Percentiles rank a stretch among this genome's conserved stretches.
phyloP scores from a whole-genome alignment of 2,329 filamentous ascomycete genomes.

The Cadophora luteo-olivacea region DNA sequence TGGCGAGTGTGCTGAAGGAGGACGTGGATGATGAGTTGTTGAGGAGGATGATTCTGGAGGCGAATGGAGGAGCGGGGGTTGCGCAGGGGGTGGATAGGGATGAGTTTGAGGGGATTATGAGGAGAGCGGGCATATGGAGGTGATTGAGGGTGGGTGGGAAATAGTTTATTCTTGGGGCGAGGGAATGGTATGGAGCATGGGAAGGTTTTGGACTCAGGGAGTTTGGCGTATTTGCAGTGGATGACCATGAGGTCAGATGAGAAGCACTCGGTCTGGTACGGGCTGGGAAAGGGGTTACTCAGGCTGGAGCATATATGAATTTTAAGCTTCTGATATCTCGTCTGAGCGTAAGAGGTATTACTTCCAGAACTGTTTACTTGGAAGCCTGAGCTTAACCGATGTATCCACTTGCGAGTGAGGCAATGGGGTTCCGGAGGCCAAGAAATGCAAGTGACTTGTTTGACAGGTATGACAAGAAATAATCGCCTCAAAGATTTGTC shows the following conservation, averaged over 20 bases:
- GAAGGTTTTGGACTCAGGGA: background rate
- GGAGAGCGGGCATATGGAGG: constrained; percentile 33
- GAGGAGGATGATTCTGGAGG: constrained; percentile 93
- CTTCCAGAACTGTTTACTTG: background rate
- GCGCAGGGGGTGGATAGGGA: constrained; percentile 74
- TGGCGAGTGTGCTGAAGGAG: constrained; percentile 84
- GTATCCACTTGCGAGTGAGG: background rate
- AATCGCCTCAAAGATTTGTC: background rate
- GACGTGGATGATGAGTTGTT: constrained; percentile 83
- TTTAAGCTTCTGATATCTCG: no score
- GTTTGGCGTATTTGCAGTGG: background rate
- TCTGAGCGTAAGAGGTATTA: no score
- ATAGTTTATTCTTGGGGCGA: background rate
- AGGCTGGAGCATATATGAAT: no score
- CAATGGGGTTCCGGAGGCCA: background rate
- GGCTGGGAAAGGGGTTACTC: background rate
- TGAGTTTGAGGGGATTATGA: constrained; percentile 53
- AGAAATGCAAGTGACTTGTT: background rate
- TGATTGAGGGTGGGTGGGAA: background rate
- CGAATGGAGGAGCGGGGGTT: constrained; percentile 80
- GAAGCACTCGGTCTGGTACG: background rate
- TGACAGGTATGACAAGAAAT: background rate
- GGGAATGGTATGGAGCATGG: constrained; percentile 5
- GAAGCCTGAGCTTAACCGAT: background rate
- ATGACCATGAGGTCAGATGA: background rate